Base-by-base conservation (phyloP, 805 yeast genomes). In the Ogataea salicorniae region DNA sequence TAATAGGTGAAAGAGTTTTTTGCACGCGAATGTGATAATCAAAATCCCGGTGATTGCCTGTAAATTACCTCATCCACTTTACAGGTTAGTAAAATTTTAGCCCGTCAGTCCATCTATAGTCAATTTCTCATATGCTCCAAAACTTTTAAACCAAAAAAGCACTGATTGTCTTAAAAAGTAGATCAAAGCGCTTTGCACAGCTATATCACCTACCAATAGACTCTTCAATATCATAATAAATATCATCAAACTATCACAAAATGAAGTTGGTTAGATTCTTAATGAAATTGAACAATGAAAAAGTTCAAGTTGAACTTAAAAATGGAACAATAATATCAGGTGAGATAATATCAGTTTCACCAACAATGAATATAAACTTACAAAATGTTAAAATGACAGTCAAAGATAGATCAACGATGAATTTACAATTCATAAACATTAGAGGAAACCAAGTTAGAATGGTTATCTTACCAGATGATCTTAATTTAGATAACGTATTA, bases 281-380 rank as follows among this genome's bases (percentile, higher is more conserved):
- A 50, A 87, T 87, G 87, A 90, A 89, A 60, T 71, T 92, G 59
- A 79, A 84, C 36, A 83, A 84, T 48, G 97, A 90, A 67, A 83
- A 89, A 43, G 92, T 92, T 1, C 90, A 92, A 45, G 86, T 91
- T 17, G 98, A 91, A 64, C 72, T 92, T 60, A 92, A 91, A 65
- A 89, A 92, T 66, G 97, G 97, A 37, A 87, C 92, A 5, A 76
- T 87, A 5, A 79, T 92, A 6, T 79, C 86, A 58, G 98, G 98
- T 0, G 87, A 91, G 14, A 72, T 92, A 23, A 80, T 85, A 37
- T 80, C 90, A 6, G 96, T 94, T 37, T 75, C 96, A 3, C 96
- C 97, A 26, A 78, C 86, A 52, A 91, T 91, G 98, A 91, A 91
- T 66, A 81, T 91, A 40, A 81, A 88, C 5, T 66, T 91, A 51